Base-by-base conservation (phyloP, 306 rosid genomes). In the Phaseolus lunatus region DNA sequence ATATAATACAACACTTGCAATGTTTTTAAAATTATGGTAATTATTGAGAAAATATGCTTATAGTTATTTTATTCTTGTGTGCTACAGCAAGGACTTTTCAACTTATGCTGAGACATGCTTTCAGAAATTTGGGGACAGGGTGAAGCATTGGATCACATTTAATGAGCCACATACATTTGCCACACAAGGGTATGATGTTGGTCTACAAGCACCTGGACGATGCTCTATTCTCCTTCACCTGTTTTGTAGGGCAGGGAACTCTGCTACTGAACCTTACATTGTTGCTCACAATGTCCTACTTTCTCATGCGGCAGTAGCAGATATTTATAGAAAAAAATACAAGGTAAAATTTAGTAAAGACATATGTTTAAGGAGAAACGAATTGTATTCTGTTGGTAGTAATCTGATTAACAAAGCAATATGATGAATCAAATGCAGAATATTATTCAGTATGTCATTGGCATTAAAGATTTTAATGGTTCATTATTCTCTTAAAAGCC, bases 71-170 rank as follows among this genome's bases (percentile, higher is more conserved):
- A 47, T 53, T 44, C 65, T 26, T 48, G 31, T 81, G 48, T 54
- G 52, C 37, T 74, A 18, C 88, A 92, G 97, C 84, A 81, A 91
- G 48, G 99, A 96, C 87, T 92, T 86, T 78, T 80, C 90, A 75
- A 66, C 64, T 26, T 92, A 76, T 78, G 96, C 98, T 3, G 98
- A 96, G 84, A 86, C 87, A 24, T 91, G 99, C 84, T 92, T 96
- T 77, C 77, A 88, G 85, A 85, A 86, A 70, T 96, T 96, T 4
- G 99, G 99, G 65, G 98, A 96, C 83, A 87, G 99, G 72, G 99
- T 96, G 77, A 96, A 96, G 87, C 80, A 88, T 29, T 96, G 99
- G 99, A 89, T 92, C 57, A 96, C 99, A 22, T 96, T 96, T 85
- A 91, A 96, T 33, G 99, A 96, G 86, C 96, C 99, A 0, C 96